Conservation (phyloP, 176 grass and related monocot genomes). For the Bothriochloa decipiens region DNA sequence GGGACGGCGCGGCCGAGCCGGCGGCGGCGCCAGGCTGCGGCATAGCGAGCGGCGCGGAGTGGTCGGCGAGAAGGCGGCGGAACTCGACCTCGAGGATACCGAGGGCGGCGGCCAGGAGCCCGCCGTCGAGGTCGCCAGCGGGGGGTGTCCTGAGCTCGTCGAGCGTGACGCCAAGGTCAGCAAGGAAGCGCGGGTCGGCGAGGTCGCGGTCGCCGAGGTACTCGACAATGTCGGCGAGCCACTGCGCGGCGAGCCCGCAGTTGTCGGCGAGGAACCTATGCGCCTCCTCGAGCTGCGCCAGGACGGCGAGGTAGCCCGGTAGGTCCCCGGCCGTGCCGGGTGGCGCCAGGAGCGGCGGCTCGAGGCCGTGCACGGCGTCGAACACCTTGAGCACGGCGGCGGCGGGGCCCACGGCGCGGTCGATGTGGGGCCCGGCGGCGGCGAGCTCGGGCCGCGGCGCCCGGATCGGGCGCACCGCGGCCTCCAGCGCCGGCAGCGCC, state of each 20-base stretch:
- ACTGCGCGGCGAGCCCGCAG: constrained; percentile 75
- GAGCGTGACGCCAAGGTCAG: constrained; percentile 60
- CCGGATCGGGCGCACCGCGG: constrained; percentile 81
- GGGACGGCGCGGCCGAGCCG: constrained; percentile 32
- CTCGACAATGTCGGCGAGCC: constrained; percentile 92
- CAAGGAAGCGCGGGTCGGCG: constrained; percentile 77
- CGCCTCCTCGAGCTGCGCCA: constrained; percentile 77
- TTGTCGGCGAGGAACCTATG: constrained; percentile 73
- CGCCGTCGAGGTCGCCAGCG: constrained; percentile 63
- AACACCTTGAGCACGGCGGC: constrained; percentile 98
- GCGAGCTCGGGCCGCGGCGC: constrained; percentile 57
- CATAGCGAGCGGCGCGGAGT: constrained; percentile 63
- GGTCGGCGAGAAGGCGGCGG: constrained; percentile 59
- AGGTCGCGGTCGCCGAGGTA: constrained; percentile 82
- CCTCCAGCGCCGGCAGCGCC: constrained; percentile 75
- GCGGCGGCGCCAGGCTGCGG: constrained; percentile 28
- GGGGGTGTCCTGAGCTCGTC: constrained; percentile 39
- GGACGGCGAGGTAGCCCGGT: constrained; percentile 60
- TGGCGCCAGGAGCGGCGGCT: constrained; percentile 66
- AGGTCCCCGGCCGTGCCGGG: constrained; percentile 36
- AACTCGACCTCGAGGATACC: constrained; percentile 71
- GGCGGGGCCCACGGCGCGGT: constrained; percentile 83
- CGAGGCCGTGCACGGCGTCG: constrained; percentile 89
- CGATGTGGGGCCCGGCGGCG: constrained; percentile 71
- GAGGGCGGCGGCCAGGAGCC: constrained; percentile 73